Evolutionary conservation across 2,329 filamentous ascomycete species (phyloP).

Genomic region (Mycosphaerelloides madeirae): DNA sequence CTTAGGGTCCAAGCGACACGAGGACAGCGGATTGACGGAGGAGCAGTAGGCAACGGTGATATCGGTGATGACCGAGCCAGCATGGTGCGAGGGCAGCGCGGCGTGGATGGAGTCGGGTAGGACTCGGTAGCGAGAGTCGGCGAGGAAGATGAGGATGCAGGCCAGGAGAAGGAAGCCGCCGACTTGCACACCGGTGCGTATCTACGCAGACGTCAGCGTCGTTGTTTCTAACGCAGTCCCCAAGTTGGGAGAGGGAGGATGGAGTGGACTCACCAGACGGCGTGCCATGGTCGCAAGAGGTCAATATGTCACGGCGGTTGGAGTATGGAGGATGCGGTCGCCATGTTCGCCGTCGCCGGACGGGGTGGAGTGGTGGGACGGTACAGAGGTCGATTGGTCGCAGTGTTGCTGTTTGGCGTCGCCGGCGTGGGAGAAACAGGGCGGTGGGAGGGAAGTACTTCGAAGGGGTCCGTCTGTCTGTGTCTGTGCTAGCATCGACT

Average conservation of each 20-base stretch:
- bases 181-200: constrained; percentile 76
- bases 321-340: not conserved
- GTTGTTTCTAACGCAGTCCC: not conserved
- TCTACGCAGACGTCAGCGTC: constrained; percentile 5
- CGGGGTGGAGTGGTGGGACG: too few species aligned
- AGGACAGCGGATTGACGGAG: constrained; percentile 54
- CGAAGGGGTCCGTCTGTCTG: too few species aligned
- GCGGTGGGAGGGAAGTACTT: too few species aligned
- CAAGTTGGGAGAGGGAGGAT: too few species aligned
- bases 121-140: constrained; percentile 84
- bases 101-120: constrained; percentile 80
- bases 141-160: constrained; percentile 69
- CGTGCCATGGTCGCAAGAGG: constrained; percentile 14
- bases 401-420: too few species aligned
- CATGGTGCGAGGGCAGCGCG: constrained; percentile 79
- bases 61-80: constrained; percentile 80
- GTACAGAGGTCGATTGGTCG: too few species aligned
- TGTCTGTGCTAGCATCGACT: too few species aligned
- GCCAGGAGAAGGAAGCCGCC: constrained; percentile 57
- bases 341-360: not conserved
- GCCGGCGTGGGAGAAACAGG: too few species aligned
- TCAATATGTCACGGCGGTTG: constrained; percentile 5
- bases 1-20: constrained; percentile 59
- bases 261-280: constrained; percentile 23
- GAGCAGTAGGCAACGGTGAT: constrained; percentile 74